phyloP scores from a whole-genome alignment of 108 stramenopile genomes.

The Cyclotella kingstonii region DNA sequence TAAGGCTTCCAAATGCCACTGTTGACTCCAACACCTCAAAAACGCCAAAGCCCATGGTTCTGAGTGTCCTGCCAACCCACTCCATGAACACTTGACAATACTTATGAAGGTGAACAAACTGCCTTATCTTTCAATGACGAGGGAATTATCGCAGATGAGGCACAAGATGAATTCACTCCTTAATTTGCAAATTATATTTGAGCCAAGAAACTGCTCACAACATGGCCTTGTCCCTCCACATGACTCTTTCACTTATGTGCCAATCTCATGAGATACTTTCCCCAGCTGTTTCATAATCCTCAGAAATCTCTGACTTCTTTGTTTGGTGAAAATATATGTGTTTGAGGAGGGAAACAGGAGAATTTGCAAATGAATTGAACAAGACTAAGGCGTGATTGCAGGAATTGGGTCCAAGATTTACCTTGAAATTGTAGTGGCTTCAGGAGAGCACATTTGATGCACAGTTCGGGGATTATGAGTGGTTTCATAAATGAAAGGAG shows the following conservation, averaged over 20 bases:
- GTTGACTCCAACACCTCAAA: constrained; percentile 68
- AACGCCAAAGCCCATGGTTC: constrained; percentile 91
- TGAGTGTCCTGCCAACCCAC: constrained; percentile 48
- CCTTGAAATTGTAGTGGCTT: constrained; percentile 94
- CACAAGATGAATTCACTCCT: constrained; percentile 95
- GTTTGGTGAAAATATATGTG: constrained; percentile 63
- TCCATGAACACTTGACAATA: constrained; percentile 94
- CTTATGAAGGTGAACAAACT: constrained; percentile 92
- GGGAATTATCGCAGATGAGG: constrained; percentile 95
- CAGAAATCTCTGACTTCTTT: too few relatives aligned
- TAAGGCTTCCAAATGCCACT: constrained; percentile 58
- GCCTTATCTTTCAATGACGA: constrained; percentile 86
- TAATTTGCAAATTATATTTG: constrained; percentile 83
- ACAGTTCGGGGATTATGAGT: constrained; percentile 98
- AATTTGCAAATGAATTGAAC: constrained; percentile 49
- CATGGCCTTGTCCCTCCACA: constrained; percentile 88
- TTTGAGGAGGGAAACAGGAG: constrained; percentile 57
- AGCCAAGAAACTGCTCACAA: constrained; percentile 98
- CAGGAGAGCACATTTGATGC: constrained; percentile 99
- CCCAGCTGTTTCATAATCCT: constrained; percentile 95
- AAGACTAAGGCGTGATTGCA: constrained; percentile 86
- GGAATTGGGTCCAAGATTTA: constrained; percentile 98
- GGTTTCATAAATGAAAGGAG: constrained; percentile 97
- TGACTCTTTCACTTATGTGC: constrained; percentile 94
- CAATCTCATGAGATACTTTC: constrained; percentile 92